Evolutionary conservation across 768 basidiomycete genomes (phyloP), one percentile per base, ranked within the genome.

Genomic region (Tulasnella sp.): DNA sequence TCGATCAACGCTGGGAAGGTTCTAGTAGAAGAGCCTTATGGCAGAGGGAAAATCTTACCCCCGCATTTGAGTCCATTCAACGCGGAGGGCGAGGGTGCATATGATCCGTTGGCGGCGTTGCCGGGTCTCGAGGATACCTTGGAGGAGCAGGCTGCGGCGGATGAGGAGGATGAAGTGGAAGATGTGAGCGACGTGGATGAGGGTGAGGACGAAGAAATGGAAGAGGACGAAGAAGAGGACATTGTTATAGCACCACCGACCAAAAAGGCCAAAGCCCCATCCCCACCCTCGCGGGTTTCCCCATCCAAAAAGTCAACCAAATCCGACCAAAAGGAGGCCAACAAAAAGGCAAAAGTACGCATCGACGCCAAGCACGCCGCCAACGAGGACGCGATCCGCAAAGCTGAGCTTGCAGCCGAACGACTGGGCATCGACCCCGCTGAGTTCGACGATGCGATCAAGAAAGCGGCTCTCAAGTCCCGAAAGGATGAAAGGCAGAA

Each of bases 21-120:
- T 60, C 76, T 97, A 27, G 78, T 90, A 0, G 88, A 92, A 65
- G 92, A 87, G 61, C 76, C 78, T 25, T 98, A 98, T 68, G 77
- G 75, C 22, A 92, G 92, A 67, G 96, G 92, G 2, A 80, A 81
- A 63, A 79, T 80, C 1, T 79, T 97, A 30, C 96, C 96, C 2
- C 92, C 96, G 25, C 96, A 99, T 74, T 70, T 99, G 54, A 93
- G 90, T 71, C 96, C 96, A 12, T 99, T 98, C 70, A 91, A 87
- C 49, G 88, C 87, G 66, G 79, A 74, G 44, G 44, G 44, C 44
- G 80, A 80, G 56, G 85, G 82, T 17, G 87, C 87, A 2, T 89
- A 90, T 63, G 81, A 87, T 60, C 87, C 86, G 44, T 2, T 63
- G 42, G 29, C 49, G 53, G 27, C 41, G 25, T 27, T 56, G 11